Evolutionary conservation across 1,139 yeast genomes (phyloP).

Genomic region (Magnusiomyces ingens): DNA sequence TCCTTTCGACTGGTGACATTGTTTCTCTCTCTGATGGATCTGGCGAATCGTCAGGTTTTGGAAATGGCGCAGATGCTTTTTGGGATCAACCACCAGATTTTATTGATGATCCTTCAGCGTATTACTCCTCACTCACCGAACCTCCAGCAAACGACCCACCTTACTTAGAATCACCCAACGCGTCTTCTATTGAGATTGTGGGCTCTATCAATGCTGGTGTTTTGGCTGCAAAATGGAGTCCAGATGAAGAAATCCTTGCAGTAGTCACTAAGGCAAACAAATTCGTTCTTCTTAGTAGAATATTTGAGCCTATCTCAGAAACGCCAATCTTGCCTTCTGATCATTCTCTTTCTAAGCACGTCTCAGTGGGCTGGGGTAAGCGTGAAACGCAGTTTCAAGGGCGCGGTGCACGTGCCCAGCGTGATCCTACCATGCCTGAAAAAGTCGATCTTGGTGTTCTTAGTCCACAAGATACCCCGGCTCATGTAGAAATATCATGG

Average conservation of each 20-base stretch:
- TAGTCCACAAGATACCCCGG: constrained; percentile 47
- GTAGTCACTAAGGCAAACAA: constrained; percentile 49
- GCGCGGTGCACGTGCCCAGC: constrained; percentile 69
- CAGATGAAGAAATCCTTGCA: constrained; percentile 80
- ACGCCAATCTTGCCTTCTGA: constrained; percentile 53
- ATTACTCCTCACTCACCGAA: neutral
- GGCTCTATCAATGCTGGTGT: constrained; percentile 81
- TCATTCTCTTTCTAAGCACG: constrained; percentile 69
- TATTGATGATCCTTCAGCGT: neutral
- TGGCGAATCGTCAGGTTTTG: constrained; percentile 47
- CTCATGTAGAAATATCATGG: constrained; percentile 60
- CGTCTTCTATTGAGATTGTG: constrained; percentile 50
- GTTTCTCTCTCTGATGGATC: constrained; percentile 57
- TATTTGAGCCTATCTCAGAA: constrained; percentile 77
- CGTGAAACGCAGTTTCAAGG: constrained; percentile 97
- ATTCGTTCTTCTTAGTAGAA: constrained; percentile 61
- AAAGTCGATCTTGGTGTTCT: constrained; percentile 60
- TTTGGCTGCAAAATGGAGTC: constrained; percentile 76
- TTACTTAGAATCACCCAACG: constrained; percentile 43
- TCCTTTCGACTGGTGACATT: constrained; percentile 42
- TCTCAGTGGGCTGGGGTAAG: constrained; percentile 98
- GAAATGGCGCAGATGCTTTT: neutral
- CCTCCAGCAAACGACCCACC: neutral
- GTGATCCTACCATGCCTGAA: constrained; percentile 90
- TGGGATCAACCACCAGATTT: constrained; percentile 31